These are phyloP conservation scores for Phaffomyces opuntiae DNA, from an alignment of 805 yeast genomes.

Conservation along the genomic window DNA sequence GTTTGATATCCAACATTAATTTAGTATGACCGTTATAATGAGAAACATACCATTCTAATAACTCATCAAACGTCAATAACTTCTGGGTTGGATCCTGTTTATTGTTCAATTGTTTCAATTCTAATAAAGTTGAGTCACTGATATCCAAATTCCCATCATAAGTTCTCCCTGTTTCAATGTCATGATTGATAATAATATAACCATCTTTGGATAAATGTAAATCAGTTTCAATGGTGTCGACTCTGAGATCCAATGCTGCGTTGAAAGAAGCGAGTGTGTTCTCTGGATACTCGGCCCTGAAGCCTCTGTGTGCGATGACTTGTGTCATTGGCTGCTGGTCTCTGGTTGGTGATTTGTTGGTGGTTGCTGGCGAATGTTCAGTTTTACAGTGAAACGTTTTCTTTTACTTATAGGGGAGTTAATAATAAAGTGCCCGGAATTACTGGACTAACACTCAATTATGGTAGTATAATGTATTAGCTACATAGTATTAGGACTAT, in stretches of 20 bases:
- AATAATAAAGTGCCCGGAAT: no score
- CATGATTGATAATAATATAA: slow-evolving; percentile 49
- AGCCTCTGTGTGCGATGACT: slow-evolving; percentile 11
- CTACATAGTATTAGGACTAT: no score
- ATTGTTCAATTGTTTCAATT: slow-evolving; percentile 30
- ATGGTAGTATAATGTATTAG: no score
- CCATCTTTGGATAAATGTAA: slow-evolving; percentile 48
- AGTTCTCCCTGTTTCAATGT: slow-evolving; percentile 40
- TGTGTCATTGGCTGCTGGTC: not conserved
- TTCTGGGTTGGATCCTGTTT: slow-evolving; percentile 26
- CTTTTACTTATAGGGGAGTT: no score
- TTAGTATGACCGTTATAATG: slow-evolving; percentile 11
- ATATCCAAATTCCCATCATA: slow-evolving; percentile 35
- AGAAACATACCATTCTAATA: slow-evolving; percentile 29
- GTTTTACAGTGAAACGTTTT: no score
- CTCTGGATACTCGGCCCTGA: slow-evolving; percentile 35
- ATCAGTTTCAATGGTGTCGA: slow-evolving; percentile 42
- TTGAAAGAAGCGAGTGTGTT: slow-evolving; percentile 40
- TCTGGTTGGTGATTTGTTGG: no score
- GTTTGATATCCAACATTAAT: slow-evolving; percentile 47
- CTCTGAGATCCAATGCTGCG: slow-evolving; percentile 39
- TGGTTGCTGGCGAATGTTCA: no score
- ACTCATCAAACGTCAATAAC: slow-evolving; percentile 36
- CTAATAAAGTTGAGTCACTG: slow-evolving; percentile 28
- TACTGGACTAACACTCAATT: no score